Base-by-base conservation (phyloP, 805 yeast genomes). In the Yamadazyma tumulicola region DNA sequence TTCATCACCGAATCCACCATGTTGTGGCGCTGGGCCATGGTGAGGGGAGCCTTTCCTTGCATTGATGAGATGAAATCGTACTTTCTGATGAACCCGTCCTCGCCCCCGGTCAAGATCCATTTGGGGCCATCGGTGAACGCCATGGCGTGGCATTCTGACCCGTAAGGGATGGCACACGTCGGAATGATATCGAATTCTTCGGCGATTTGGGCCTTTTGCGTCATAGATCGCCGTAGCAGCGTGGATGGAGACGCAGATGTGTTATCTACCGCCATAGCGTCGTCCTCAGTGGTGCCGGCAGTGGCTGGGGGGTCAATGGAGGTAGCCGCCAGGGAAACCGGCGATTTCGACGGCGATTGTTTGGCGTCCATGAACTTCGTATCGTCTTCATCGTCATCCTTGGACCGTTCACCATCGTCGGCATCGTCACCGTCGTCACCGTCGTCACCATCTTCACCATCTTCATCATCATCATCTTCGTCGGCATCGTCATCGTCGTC, bases 101-200 rank as follows among this genome's bases (percentile, higher is more conserved):
- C 91, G 7, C 97, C 97, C 14, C 98, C 98, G 1, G 96, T 81
- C 49, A 89, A 82, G 25, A 93, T 67, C 82, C 88, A 89, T 51
- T 80, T 81, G 26, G 88, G 81, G 5, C 94, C 95, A 48, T 75
- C 77, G 1, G 95, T 75, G 29, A 87, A 64, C 2, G 89, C 81
- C 22, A 91, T 47, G 2, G 93, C 74, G 57, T 87, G 87, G 20
- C 93, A 81, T 18, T 84, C 80, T 1, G 85, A 63, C 1, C 86
- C 72, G 48, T 85, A 87, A 1, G 95, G 91, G 8, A 89, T 80
- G 2, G 97, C 96, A 14, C 84, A 94, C 8, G 83, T 74, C 0
- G 98, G 97, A 24, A 75, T 68, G 2, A 91, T 77, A 38, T 85
- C 94, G 46, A 79, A 78, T 1, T 74, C 61, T 2, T 71, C 64